Conservation (phyloP, 768 basidiomycete genomes). For the Suillus subluteus region DNA sequence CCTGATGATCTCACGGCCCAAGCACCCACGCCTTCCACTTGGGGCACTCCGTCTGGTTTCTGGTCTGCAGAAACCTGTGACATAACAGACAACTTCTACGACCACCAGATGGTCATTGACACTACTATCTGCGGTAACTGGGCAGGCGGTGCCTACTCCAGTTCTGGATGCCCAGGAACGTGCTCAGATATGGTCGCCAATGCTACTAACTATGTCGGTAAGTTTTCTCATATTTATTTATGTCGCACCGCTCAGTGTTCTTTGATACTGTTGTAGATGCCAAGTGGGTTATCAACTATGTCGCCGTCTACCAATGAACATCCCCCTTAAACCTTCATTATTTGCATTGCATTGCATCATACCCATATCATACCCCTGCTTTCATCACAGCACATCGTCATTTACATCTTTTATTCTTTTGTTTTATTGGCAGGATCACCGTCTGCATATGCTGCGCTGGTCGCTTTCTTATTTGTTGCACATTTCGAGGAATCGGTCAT, state of each 20-base stretch:
- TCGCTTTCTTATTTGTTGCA: conserved; percentile 10
- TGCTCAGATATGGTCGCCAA: conserved; percentile 54
- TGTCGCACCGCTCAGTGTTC: neutral
- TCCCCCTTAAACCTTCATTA: neutral
- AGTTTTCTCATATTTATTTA: conserved; percentile 18
- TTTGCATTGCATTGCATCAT: neutral
- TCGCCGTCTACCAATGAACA: conserved; percentile 51
- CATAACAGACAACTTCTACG: conserved; percentile 51
- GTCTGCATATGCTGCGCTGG: conserved; percentile 10
- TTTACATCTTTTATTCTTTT: neutral
- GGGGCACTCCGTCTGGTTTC: conserved; percentile 56
- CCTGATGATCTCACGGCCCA: conserved; percentile 52
- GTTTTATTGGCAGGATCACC: neutral
- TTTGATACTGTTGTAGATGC: conserved; percentile 41
- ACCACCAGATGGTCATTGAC: conserved; percentile 52
- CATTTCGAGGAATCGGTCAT: conserved; percentile 8
- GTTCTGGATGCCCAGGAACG: conserved; percentile 43
- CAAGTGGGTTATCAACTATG: conserved; percentile 59
- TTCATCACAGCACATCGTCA: conserved; percentile 6
- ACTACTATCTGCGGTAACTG: conserved; percentile 39
- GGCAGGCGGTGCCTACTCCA: conserved; percentile 29
- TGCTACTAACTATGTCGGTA: conserved; percentile 56
- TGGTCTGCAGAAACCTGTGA: conserved; percentile 55
- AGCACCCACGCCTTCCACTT: conserved; percentile 49
- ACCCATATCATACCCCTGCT: neutral